Percentiles rank a stretch among this genome's conserved stretches.
These are phyloP conservation scores for Vitis rupestris DNA, from an alignment of 164 flowering plant species.

Conservation along the genomic window DNA sequence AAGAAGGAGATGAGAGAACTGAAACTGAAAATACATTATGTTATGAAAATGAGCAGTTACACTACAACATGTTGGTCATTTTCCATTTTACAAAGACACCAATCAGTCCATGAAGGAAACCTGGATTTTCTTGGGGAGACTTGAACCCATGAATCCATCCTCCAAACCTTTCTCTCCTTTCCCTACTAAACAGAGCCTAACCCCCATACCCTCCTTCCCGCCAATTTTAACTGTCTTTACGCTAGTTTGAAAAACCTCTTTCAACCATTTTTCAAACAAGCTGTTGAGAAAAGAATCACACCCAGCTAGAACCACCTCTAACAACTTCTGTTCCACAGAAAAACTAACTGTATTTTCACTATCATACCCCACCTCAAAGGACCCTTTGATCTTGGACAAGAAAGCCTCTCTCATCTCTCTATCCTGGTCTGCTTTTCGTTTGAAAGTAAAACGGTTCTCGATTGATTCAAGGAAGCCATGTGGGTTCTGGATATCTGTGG, in stretches of 20 bases:
- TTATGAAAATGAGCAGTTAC: slow-evolving; percentile 23
- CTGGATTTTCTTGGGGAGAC: slow-evolving; percentile 64
- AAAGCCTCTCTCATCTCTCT: slow-evolving; percentile 32
- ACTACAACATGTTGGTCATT: slow-evolving; percentile 21
- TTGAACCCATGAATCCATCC: slow-evolving; percentile 62
- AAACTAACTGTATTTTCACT: slow-evolving; percentile 24
- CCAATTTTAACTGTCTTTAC: slow-evolving; percentile 41
- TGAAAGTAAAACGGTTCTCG: slow-evolving; percentile 34
- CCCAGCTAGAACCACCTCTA: slow-evolving; percentile 47
- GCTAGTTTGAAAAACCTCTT: slow-evolving; percentile 67
- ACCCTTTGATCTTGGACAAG: slow-evolving; percentile 34
- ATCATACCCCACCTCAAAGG: slow-evolving; percentile 38
- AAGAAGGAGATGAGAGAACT: not conserved
- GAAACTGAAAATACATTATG: slow-evolving; percentile 13
- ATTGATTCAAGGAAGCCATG: slow-evolving; percentile 44
- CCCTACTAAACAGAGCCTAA: slow-evolving; percentile 57
- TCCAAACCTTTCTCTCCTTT: slow-evolving; percentile 27
- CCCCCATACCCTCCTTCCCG: slow-evolving; percentile 34
- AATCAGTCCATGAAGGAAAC: slow-evolving; percentile 31
- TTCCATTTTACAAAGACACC: slow-evolving; percentile 10
- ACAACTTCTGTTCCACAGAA: slow-evolving; percentile 45
- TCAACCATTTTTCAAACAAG: slow-evolving; percentile 73
- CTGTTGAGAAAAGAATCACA: slow-evolving; percentile 41
- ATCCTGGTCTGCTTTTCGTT: slow-evolving; percentile 21
- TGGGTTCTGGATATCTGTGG: slow-evolving; percentile 11